These are phyloP conservation scores for Paecilomyces sp. DNA, from an alignment of 2,329 filamentous ascomycete genomes.

Conservation along the genomic window DNA sequence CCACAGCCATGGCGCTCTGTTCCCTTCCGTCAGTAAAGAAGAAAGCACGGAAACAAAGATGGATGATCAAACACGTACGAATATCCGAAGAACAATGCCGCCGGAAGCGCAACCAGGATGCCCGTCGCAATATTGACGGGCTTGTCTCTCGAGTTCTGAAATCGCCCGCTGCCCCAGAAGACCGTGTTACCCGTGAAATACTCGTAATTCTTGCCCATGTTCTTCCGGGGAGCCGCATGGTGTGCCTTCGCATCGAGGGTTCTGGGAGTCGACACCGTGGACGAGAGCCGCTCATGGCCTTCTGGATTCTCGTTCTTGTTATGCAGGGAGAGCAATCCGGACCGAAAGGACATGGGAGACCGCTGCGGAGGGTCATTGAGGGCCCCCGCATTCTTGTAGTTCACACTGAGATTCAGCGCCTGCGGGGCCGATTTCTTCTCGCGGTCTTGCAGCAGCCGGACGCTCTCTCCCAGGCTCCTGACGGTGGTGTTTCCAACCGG, in stretches of 20 bases:
- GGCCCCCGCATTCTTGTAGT: constrained; percentile 48
- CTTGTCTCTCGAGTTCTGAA: constrained; percentile 79
- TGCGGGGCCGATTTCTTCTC: constrained; percentile 32
- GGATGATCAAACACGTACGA: constrained; percentile 45
- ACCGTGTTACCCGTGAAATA: constrained; percentile 92
- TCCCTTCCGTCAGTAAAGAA: constrained; percentile 7
- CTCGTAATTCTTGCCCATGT: constrained; percentile 69
- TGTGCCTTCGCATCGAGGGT: constrained; percentile 45
- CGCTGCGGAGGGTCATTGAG: constrained; percentile 55
- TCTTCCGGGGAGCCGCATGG: constrained; percentile 23
- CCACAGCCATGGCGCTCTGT: constrained; percentile 73
- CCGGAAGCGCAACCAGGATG: constrained; percentile 69
- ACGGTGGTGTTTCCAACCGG: constrained; percentile 55
- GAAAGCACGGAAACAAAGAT: neutral
- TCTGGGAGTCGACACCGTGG: constrained; percentile 66
- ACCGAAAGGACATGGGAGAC: constrained; percentile 69
- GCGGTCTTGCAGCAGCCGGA: constrained; percentile 62
- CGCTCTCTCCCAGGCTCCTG: constrained; percentile 67
- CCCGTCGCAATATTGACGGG: constrained; percentile 88
- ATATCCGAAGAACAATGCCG: constrained; percentile 74
- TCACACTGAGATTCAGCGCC: constrained; percentile 54
- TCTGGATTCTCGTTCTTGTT: constrained; percentile 44
- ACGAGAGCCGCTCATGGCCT: constrained; percentile 77
- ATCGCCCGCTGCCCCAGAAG: constrained; percentile 77
- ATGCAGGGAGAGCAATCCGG: constrained; percentile 61